These are phyloP conservation scores for Colletotrichum cuscutae DNA, from an alignment of 2,329 filamentous ascomycete genomes.

Conservation along the genomic window DNA sequence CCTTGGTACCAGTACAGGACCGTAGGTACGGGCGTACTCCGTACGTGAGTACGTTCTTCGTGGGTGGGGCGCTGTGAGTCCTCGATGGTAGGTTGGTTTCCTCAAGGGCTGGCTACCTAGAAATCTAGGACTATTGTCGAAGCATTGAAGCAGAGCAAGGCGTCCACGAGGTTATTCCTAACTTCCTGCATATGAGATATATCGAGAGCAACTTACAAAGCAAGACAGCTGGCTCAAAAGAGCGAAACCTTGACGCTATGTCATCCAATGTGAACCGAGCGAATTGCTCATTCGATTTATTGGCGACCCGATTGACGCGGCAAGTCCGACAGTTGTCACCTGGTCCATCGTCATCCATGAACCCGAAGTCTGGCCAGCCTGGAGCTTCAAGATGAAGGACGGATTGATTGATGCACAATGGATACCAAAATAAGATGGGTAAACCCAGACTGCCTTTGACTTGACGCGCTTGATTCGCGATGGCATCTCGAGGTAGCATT, in stretches of 20 bases:
- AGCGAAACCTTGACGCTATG: background rate
- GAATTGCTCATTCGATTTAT: background rate
- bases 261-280: background rate
- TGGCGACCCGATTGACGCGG: background rate
- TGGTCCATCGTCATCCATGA: background rate
- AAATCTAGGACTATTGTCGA: background rate
- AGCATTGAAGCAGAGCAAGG: background rate
- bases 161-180: background rate
- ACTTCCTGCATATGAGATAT: background rate
- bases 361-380: background rate
- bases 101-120: too few species aligned
- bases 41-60: background rate
- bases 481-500: background rate
- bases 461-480: background rate
- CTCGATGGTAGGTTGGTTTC: background rate
- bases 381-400: background rate
- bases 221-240: background rate
- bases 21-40: too few species aligned
- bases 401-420: background rate
- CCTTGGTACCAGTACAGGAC: background rate
- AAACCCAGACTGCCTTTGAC: background rate
- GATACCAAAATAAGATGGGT: background rate
- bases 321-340: background rate
- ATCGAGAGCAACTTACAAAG: conserved; percentile 11
- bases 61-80: background rate